Evolutionary conservation across 1,284 basidiomycete species (phyloP).

Genomic region (Apiotrichum gracile): DNA sequence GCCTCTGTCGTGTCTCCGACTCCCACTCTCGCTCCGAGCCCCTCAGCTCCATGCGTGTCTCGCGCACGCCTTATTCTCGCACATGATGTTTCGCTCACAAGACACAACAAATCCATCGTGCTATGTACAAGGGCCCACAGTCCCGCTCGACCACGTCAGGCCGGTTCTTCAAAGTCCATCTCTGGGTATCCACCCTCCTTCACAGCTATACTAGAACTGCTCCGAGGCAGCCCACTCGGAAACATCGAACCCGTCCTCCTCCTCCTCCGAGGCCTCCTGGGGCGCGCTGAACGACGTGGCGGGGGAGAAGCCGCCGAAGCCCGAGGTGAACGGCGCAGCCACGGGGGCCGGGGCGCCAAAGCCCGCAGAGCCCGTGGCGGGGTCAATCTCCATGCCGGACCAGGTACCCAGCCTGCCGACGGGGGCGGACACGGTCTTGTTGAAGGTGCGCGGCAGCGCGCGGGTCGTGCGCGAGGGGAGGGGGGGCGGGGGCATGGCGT

Average conservation of each 20-base stretch:
- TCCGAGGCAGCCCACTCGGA: conserved; percentile 28
- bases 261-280: conserved; percentile 16
- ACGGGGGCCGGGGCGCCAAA: neutral
- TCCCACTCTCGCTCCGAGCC: no score
- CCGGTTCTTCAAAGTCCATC: neutral
- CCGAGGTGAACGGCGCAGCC: neutral
- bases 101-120: neutral
- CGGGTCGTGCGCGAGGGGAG: conserved; percentile 8
- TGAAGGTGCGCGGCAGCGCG: conserved; percentile 10
- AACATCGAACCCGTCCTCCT: conserved; percentile 39
- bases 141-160: neutral
- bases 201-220: conserved; percentile 19
- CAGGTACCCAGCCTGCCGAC: conserved; percentile 25
- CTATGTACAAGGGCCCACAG: neutral
- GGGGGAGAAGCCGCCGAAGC: neutral
- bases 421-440: conserved; percentile 38
- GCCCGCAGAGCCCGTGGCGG: neutral
- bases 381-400: conserved; percentile 34
- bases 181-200: neutral
- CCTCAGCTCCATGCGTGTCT: no score
- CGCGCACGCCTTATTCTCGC: no score
- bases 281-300: neutral
- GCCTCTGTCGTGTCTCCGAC: no score
- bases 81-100: neutral
- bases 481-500: conserved; percentile 11